These are phyloP conservation scores for Buxus sempervirens DNA, from an alignment of 164 flowering plant species.

Conservation along the genomic window DNA sequence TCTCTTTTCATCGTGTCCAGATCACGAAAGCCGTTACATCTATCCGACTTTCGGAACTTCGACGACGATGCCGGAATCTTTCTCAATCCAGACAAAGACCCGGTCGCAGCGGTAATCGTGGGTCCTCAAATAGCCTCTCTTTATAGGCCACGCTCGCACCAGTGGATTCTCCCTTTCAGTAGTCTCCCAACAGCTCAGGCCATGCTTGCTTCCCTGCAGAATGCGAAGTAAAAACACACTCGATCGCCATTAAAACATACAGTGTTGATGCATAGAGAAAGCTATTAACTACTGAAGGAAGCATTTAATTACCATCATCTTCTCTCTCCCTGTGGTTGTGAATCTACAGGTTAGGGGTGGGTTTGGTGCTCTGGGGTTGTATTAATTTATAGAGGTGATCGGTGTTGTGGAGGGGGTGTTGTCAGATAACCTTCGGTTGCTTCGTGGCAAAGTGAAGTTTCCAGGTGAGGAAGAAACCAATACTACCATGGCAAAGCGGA, in stretches of 20 bases:
- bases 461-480: no score
- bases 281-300: no score
- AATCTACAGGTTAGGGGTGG: no score
- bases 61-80: background rate
- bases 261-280: no score
- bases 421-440: no score
- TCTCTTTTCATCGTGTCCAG: background rate
- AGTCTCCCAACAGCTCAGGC: background rate
- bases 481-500: no score
- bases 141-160: background rate
- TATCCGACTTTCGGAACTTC: background rate
- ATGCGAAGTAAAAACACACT: background rate
- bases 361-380: no score
- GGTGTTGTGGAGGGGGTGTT: no score
- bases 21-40: background rate
- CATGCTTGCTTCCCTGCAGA: slow-evolving; percentile 4
- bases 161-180: background rate
- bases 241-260: background rate
- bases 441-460: no score
- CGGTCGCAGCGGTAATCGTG: background rate
- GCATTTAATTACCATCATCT: no score
- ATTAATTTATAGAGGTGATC: no score
- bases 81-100: background rate
- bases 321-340: no score
- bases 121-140: background rate